A percentile compares a stretch with the other conserved stretches of the same genome.
These are phyloP conservation scores for Tulasnella calospora DNA, from an alignment of 768 basidiomycete species.

Conservation along the genomic window DNA sequence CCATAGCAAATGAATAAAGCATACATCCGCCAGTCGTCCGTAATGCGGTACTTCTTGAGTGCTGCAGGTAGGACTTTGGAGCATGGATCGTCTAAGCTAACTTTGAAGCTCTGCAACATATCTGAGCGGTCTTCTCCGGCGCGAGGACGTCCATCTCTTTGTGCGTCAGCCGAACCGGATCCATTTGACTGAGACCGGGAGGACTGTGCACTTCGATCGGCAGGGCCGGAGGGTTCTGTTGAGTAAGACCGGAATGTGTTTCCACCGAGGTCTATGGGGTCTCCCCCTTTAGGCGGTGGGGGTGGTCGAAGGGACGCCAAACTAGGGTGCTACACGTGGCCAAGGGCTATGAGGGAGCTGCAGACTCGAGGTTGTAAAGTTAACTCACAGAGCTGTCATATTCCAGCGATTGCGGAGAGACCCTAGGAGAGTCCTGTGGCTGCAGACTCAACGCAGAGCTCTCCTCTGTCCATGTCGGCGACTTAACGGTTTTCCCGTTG, in stretches of 20 bases:
- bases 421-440: conserved; percentile 61
- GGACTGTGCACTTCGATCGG: not conserved
- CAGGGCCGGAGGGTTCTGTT: conserved; percentile 2
- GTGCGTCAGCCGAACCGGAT: not conserved
- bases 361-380: not conserved
- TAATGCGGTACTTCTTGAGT: conserved; percentile 97
- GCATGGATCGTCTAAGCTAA: conserved; percentile 94
- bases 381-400: conserved; percentile 47
- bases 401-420: conserved; percentile 72
- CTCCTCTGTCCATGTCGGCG: conserved; percentile 68
- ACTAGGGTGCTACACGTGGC: not conserved
- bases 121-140: conserved; percentile 19
- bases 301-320: conserved; percentile 12
- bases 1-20: conserved; percentile 99
- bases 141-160: conserved; percentile 3
- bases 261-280: not conserved
- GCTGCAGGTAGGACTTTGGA: conserved; percentile 98
- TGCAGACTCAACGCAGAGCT: conserved; percentile 12
- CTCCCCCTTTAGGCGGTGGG: not conserved
- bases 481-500: conserved; percentile 60
- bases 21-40: conserved; percentile 98
- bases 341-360: not conserved
- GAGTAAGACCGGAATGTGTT: not conserved
- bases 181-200: not conserved
- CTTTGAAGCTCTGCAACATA: conserved; percentile 83